Evolutionary conservation across 75 land plant species (phyloP), one percentile per base, ranked within the genome.

Genomic region (Sequoiadendron giganteum): DNA sequence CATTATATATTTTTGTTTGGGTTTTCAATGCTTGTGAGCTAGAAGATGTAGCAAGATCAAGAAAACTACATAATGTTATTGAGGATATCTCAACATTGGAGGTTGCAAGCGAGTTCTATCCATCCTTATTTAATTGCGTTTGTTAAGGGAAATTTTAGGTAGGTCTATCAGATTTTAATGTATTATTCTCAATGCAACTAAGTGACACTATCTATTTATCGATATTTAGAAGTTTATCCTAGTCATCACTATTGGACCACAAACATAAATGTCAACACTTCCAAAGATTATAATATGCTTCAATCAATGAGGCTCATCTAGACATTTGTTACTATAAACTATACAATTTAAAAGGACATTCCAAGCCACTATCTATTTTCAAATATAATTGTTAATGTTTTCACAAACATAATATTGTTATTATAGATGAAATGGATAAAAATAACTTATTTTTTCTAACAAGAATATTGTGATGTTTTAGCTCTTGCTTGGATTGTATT

Each of bases 1-100:
- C 90, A 89, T 89, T 98, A 87, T 91, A 91, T 28, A 84, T 97
- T 30, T 93, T 92, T 80, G 92, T 96, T 0, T 97, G 99, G 98
- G 98, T 98, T 32, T 94, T 95, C 87, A 92, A 95, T 88, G 89
- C 97, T 0, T 89, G 91, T 47, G 36, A 86, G 58, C 16, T 55
- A 3, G 88, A 87, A 19, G 82, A 88, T 30, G 92, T 87, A 42
- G 87, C 83, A 43, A 86, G 90, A 52, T 30, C 43, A 15, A 0
- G 42, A 3, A 16, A 36, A 36, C 0, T 36, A 36, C 38, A 0
- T 36, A 88, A 89, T 77, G 88, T 90, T 43, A 92, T 95, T 88
- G 87, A 91, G 36, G 93, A 94, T 78, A 70, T 94, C 11, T 54
- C 83, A 11, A 83, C 89, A 3, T 91, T 94, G 58, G 93, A 95